phyloP scores from a whole-genome alignment of 768 basidiomycete genomes.

The Dentipellis sp. region DNA sequence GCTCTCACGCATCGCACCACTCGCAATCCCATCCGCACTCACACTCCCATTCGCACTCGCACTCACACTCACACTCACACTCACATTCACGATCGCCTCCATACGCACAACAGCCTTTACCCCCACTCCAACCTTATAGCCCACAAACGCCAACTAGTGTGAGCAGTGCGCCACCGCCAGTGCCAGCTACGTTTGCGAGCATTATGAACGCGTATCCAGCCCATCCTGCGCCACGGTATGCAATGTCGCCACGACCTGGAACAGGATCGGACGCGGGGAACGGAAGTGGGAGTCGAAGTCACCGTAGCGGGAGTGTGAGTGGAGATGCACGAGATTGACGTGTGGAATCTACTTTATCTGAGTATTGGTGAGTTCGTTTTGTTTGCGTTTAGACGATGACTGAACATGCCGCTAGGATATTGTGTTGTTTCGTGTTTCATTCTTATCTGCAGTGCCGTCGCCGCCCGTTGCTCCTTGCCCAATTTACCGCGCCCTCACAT shows the following conservation, averaged over 20 bases:
- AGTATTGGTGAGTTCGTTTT: not conserved
- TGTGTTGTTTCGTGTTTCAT: not conserved
- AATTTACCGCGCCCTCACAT: too few relatives aligned
- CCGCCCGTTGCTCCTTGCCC: too few relatives aligned
- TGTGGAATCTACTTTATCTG: not conserved
- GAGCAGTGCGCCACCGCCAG: conserved; percentile 19
- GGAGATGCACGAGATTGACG: not conserved
- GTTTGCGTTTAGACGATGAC: not conserved
- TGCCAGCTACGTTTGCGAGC: conserved; percentile 52
- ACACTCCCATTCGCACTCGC: not conserved
- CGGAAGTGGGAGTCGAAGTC: conserved; percentile 12
- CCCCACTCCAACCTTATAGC: conserved; percentile 11
- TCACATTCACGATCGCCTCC: conserved; percentile 21
- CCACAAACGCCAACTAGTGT: conserved; percentile 20
- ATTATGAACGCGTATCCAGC: conserved; percentile 65
- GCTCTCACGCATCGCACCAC: not conserved
- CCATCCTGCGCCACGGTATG: conserved; percentile 29
- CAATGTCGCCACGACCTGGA: conserved; percentile 19
- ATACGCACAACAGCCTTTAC: conserved; percentile 8
- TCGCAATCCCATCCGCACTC: conserved; percentile 4
- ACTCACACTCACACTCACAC: conserved; percentile 8
- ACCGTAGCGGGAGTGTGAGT: conserved; percentile 3
- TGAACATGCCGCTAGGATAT: not conserved
- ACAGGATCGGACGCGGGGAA: conserved; percentile 21
- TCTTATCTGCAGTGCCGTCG: not conserved